Conservation (phyloP, 1,284 basidiomycete genomes). For the Bjerkandera adusta region DNA sequence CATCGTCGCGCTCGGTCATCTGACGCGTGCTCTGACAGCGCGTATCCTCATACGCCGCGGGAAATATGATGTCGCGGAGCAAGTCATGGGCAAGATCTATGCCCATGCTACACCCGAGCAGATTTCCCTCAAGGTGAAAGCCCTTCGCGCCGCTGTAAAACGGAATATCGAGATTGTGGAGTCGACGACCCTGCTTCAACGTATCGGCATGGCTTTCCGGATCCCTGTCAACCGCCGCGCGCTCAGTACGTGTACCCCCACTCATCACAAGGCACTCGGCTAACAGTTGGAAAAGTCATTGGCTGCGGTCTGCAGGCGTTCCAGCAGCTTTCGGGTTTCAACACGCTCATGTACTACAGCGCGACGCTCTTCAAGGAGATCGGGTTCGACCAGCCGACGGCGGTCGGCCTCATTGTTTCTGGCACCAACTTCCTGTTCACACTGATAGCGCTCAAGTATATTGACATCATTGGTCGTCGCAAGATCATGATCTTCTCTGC, state of each 20-base stretch:
- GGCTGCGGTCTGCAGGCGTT: slow-evolving; percentile 80
- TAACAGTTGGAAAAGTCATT: slow-evolving; percentile 46
- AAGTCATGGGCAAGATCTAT: slow-evolving; percentile 66
- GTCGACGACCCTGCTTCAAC: slow-evolving; percentile 58
- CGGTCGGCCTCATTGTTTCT: slow-evolving; percentile 76
- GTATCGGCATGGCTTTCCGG: slow-evolving; percentile 52
- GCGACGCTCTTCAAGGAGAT: slow-evolving; percentile 79
- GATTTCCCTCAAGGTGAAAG: slow-evolving; percentile 65
- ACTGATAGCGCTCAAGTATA: slow-evolving; percentile 77
- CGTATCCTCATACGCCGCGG: slow-evolving; percentile 68
- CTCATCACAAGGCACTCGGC: slow-evolving; percentile 1
- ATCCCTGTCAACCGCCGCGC: slow-evolving; percentile 67
- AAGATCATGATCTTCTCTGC: slow-evolving; percentile 76
- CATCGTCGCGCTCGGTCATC: neutral
- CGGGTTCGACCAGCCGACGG: slow-evolving; percentile 79
- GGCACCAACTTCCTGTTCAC: slow-evolving; percentile 84
- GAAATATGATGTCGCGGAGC: slow-evolving; percentile 44
- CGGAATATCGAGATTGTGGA: slow-evolving; percentile 62
- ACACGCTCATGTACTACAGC: slow-evolving; percentile 59
- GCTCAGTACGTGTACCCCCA: slow-evolving; percentile 50
- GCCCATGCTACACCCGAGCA: slow-evolving; percentile 61
- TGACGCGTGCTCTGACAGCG: slow-evolving; percentile 41
- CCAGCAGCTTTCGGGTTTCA: slow-evolving; percentile 79
- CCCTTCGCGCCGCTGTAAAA: slow-evolving; percentile 60
- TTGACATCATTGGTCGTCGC: slow-evolving; percentile 77